Evolutionary conservation across 1,284 basidiomycete genomes (phyloP), one percentile per base, ranked within the genome.

Genomic region (Rhodotorula sp.): DNA sequence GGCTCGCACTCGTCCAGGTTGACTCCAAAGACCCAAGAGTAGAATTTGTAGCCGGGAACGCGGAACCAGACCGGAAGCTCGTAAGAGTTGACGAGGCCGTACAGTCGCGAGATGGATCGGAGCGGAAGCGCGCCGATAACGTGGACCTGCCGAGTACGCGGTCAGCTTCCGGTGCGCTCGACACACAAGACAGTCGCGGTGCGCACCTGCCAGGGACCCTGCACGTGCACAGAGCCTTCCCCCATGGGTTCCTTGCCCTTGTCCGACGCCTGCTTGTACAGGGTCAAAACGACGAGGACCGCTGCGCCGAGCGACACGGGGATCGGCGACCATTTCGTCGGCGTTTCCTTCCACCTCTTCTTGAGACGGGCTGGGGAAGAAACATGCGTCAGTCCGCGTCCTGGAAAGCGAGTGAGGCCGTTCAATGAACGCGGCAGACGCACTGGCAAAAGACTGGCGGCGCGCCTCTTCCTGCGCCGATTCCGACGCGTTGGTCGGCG

Each of bases 41-140:
- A 98, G 54, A 97, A 79, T 73, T 86, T 86, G 85, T 95, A 90
- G 49, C 94, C 92, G 78, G 88, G 88, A 1, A 93, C 94, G 38
- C 95, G 86, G 82, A 94, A 87, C 95, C 95, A 99, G 67, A 95
- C 86, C 34, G 95, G 97, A 2, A 99, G 87, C 73, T 80, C 80
- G 64, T 79, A 72, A 62, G 89, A 91, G 83, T 98, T 99, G 69
- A 97, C 80, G 82, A 94, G 95, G 14, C 97, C 97, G 94, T 95
- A 99, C 14, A 97, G 82, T 10, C 95, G 89, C 38, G 94, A 98
- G 79, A 98, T 88, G 76, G 93, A 92, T 58, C 95, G 89, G 23
- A 99, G 86, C 0, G 95, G 95, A 5, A 99, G 87, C 12, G 95
- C 95, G 65, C 94, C 95, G 61, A 99, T 85, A 65, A 99, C 93